These are phyloP conservation scores for Pilasporangium apinafurcum DNA, from an alignment of 352 stramenopile genomes.

Conservation along the genomic window DNA sequence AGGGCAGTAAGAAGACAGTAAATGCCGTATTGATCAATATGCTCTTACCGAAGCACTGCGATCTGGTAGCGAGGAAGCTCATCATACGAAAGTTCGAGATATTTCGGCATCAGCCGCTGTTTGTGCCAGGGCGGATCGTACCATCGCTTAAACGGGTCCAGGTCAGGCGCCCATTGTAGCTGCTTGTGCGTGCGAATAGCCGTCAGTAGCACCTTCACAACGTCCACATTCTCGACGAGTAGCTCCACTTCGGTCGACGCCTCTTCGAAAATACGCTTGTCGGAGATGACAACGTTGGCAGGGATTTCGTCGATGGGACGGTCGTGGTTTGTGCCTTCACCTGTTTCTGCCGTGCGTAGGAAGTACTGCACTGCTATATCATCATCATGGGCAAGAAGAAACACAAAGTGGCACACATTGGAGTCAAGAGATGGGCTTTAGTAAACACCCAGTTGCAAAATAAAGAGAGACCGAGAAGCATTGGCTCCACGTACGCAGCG, in stretches of 20 bases:
- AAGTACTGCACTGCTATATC: slow-evolving; percentile 64
- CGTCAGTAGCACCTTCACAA: slow-evolving; percentile 41
- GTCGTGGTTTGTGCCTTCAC: slow-evolving; percentile 50
- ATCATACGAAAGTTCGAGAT: slow-evolving; percentile 28
- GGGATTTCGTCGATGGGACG: slow-evolving; percentile 44
- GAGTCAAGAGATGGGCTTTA: background rate
- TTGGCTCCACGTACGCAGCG: slow-evolving; percentile 49
- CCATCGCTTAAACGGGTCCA: slow-evolving; percentile 42
- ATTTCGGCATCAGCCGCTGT: slow-evolving; percentile 35
- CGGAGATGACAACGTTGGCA: slow-evolving; percentile 40
- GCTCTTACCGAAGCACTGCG: slow-evolving; percentile 41
- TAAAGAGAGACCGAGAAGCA: slow-evolving; percentile 24
- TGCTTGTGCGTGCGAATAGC: slow-evolving; percentile 26
- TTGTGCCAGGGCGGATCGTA: slow-evolving; percentile 54
- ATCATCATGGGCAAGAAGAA: too few species aligned
- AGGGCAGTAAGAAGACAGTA: background rate
- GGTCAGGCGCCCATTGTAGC: slow-evolving; percentile 42
- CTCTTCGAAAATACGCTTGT: slow-evolving; percentile 52
- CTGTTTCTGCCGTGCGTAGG: slow-evolving; percentile 49
- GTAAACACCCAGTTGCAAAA: background rate
- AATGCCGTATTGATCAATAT: background rate
- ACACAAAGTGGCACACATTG: too few species aligned
- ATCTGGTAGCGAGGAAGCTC: slow-evolving; percentile 47
- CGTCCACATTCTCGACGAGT: slow-evolving; percentile 41
- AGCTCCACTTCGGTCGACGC: slow-evolving; percentile 70